Base-by-base conservation (phyloP, 2,329 filamentous ascomycete species). In the Penicillium hesseltinei region DNA sequence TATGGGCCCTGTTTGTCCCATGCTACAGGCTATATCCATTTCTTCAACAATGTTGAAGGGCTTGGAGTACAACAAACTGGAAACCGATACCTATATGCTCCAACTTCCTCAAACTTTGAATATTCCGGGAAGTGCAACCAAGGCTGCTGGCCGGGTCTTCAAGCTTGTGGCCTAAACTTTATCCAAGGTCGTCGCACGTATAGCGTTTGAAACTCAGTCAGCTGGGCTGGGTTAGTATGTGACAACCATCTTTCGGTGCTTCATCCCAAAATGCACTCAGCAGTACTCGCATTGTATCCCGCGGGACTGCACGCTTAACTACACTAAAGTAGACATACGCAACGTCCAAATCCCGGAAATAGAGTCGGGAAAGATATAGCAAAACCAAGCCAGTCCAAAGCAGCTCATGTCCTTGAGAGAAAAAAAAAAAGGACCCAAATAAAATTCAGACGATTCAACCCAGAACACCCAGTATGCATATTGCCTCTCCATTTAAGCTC, bases 381-480 rank as follows among this genome's bases (percentile, higher is more conserved):
- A 46, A 52, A 29, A 6, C 15, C 21, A 53, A 33, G n/a, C 33
- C 17, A 50, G 11, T 39, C 7, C 50, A 27, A 27, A 27, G n/a
- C 17, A 35, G 7, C 19, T 25, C 11, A n/a, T 11, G 5, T 17
- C 21, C 19, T 38, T 10, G 10, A 40, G 19, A 40, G 35, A 5
- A 2, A n/a, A n/a, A 23, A 5, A 35, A 27, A 17, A 31, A 23
- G 29, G 13, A 8, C n/a, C 4, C 19, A n/a, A 51, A 43, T n/a
- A 31, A 33, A 51, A 43, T 36, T n/a, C 7, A 27, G 29, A 42
- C 6, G 29, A 42, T 27, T 10, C 21, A 35, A 49, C n/a, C 54
- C 35, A 36, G 21, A 38, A 51, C 54, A 36, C 42, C 54, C 11
- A 33, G n/a, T 45, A 46, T 56, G 47, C 40, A 53, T 38, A 21